Conservation (phyloP, 1,284 basidiomycete species). For the Cutaneotrichosporon cavernicola region DNA sequence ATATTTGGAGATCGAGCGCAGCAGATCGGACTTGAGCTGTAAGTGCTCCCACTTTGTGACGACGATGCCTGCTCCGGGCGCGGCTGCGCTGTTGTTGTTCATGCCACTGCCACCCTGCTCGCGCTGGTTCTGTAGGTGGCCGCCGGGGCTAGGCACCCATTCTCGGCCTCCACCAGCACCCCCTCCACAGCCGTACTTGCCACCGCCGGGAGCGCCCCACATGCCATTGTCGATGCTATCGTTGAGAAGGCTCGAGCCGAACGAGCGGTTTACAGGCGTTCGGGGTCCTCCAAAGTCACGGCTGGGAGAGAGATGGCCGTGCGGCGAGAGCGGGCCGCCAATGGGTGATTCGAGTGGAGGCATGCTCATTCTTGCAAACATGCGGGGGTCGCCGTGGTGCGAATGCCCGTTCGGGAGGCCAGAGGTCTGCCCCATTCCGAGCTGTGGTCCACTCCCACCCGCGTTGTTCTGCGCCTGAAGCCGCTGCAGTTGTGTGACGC, state of each 20-base stretch:
- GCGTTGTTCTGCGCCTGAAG: constrained; percentile 30
- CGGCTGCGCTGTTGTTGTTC: constrained; percentile 52
- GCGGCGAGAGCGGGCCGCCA: constrained; percentile 6
- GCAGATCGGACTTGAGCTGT: constrained; percentile 76
- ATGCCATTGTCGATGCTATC: constrained; percentile 21
- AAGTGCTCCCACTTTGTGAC: constrained; percentile 97
- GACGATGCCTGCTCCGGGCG: constrained; percentile 71
- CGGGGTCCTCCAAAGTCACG: constrained; percentile 18
- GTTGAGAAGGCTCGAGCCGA: constrained; percentile 20
- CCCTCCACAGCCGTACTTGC: constrained; percentile 17
- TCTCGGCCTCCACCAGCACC: constrained; percentile 12
- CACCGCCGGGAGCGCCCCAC: constrained; percentile 19
- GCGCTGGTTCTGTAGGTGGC: constrained; percentile 11
- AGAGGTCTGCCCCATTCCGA: constrained; percentile 10
- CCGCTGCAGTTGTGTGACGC: constrained; percentile 71
- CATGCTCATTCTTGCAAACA: constrained; percentile 11
- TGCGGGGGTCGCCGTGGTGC: constrained; percentile 12
- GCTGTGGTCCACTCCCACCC: not conserved
- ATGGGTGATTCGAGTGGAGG: constrained; percentile 18
- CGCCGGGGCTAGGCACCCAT: constrained; percentile 19
- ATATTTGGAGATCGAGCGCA: constrained; percentile 87
- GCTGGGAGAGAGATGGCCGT: constrained; percentile 14
- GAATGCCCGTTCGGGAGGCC: constrained; percentile 14
- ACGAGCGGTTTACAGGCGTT: constrained; percentile 22
- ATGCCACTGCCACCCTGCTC: constrained; percentile 13